A percentile compares a stretch with the other conserved stretches of the same genome.
phyloP scores from a whole-genome alignment of 352 stramenopile species.

The Elongisporangium prolatum region DNA sequence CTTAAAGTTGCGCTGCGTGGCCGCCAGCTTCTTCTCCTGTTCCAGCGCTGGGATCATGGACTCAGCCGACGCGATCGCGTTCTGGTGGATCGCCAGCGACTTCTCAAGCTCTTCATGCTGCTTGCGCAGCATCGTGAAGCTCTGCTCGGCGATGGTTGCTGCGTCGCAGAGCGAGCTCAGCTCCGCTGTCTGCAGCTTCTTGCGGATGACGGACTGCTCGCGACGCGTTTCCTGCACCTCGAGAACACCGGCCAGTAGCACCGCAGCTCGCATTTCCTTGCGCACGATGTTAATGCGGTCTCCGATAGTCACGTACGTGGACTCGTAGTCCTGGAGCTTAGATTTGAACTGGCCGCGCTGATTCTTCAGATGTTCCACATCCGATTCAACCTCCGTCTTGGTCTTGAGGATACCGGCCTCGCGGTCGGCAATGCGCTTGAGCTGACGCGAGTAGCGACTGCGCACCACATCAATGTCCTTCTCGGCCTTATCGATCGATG shows the following conservation, averaged over 20 bases:
- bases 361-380: constrained; percentile 51
- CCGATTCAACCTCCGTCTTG: constrained; percentile 66
- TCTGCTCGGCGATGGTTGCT: constrained; percentile 67
- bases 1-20: constrained; percentile 83
- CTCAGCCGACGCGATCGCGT: constrained; percentile 75
- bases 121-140: constrained; percentile 63
- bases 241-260: constrained; percentile 54
- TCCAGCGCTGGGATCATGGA: constrained; percentile 76
- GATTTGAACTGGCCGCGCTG: constrained; percentile 54
- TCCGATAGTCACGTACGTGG: constrained; percentile 41
- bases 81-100: constrained; percentile 65
- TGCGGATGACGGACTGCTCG: constrained; percentile 59
- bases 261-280: constrained; percentile 66
- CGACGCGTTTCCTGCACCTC: constrained; percentile 71
- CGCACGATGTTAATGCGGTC: constrained; percentile 57
- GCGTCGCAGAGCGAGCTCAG: constrained; percentile 65
- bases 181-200: constrained; percentile 71
- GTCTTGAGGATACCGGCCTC: constrained; percentile 71
- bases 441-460: constrained; percentile 63
- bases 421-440: constrained; percentile 77
- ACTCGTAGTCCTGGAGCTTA: constrained; percentile 44
- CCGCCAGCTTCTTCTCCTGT: constrained; percentile 74
- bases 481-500: constrained; percentile 65
- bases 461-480: constrained; percentile 74
- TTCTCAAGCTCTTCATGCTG: constrained; percentile 77